Evolutionary conservation across 768 basidiomycete genomes (phyloP).

Genomic region (Leucocoprinus birnbaumii): DNA sequence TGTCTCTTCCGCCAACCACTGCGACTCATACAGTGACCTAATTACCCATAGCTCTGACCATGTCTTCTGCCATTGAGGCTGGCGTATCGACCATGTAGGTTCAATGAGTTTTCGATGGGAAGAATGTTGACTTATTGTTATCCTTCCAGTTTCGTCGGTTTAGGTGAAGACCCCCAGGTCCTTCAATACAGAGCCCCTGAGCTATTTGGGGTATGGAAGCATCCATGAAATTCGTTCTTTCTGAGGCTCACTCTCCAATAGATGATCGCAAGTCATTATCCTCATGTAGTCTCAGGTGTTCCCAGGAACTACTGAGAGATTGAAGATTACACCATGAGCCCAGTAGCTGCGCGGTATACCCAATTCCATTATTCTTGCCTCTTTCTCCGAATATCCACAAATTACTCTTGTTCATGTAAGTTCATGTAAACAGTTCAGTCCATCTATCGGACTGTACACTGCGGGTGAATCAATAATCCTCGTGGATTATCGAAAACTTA

Average conservation of each 20-base stretch:
- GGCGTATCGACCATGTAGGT: constrained; percentile 84
- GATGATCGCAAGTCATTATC: constrained; percentile 69
- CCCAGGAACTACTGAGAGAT: constrained; percentile 21
- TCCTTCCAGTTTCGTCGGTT: constrained; percentile 65
- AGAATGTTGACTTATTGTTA: neutral
- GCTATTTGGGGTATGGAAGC: constrained; percentile 53
- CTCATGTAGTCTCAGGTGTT: constrained; percentile 66
- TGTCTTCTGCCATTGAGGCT: constrained; percentile 75
- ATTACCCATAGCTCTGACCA: constrained; percentile 48
- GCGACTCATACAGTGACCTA: neutral
- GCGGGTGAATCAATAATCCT: too few species aligned
- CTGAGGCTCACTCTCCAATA: constrained; percentile 17
- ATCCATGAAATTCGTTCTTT: neutral
- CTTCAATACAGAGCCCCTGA: constrained; percentile 70
- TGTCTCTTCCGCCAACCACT: neutral
- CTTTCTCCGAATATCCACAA: too few species aligned
- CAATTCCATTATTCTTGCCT: too few species aligned
- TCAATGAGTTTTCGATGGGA: neutral
- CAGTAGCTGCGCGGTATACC: too few species aligned
- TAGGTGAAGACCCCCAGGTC: constrained; percentile 82
- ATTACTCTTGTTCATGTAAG: too few species aligned
- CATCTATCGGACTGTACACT: too few species aligned
- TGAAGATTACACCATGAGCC: too few species aligned
- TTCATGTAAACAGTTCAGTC: too few species aligned
- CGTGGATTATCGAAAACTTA: too few species aligned